phyloP scores from a whole-genome alignment of 1,284 basidiomycete genomes.

The Ustilago vetiveriae region DNA sequence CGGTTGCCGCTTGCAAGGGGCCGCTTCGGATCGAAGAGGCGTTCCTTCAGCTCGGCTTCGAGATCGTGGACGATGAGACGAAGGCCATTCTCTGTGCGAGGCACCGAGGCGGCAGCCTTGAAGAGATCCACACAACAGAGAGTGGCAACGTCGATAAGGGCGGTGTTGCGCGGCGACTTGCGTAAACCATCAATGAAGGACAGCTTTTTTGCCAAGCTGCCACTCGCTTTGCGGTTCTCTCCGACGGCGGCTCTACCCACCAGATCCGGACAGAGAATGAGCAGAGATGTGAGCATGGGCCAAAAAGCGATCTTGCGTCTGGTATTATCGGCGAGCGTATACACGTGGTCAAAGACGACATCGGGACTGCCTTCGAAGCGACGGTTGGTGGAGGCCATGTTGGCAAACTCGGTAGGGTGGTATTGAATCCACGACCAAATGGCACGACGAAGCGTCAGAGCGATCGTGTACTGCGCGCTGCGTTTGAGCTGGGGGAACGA shows the following conservation, averaged over 20 bases:
- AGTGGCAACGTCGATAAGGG: conserved; percentile 74
- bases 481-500: conserved; percentile 84
- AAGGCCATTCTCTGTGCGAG: conserved; percentile 73
- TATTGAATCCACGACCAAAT: conserved; percentile 93
- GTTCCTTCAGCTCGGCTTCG: conserved; percentile 56
- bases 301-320: conserved; percentile 75
- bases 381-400: conserved; percentile 71
- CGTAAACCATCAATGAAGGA: conserved; percentile 68
- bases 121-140: conserved; percentile 84
- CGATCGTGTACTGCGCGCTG: conserved; percentile 78
- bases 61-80: conserved; percentile 72
- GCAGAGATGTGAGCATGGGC: conserved; percentile 81
- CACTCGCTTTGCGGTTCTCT: conserved; percentile 63
- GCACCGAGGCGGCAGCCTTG: conserved; percentile 78
- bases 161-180: conserved; percentile 55
- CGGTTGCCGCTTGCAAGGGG: conserved; percentile 47
- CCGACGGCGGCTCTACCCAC: conserved; percentile 70
- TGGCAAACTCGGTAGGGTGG: conserved; percentile 82
- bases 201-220: conserved; percentile 68
- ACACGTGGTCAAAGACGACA: conserved; percentile 65
- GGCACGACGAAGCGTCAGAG: conserved; percentile 79
- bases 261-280: conserved; percentile 81
- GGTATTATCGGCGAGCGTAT: conserved; percentile 67
- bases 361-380: conserved; percentile 66
- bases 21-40: conserved; percentile 57